These are phyloP conservation scores for Plantago coronopus DNA, from an alignment of 305 asterid species.

Conservation along the genomic window DNA sequence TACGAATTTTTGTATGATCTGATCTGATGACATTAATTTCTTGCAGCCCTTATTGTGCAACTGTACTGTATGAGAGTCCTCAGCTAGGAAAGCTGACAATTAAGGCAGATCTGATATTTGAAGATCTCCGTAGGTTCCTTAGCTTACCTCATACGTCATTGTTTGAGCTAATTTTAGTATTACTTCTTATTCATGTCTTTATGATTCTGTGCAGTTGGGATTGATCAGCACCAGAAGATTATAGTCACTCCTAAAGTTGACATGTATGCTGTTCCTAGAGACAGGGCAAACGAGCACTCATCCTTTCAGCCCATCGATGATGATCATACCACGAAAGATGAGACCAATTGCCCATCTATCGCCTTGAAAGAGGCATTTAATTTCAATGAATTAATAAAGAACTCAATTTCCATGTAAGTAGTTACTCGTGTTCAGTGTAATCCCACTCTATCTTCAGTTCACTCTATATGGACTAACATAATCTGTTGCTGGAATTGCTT, in stretches of 20 bases:
- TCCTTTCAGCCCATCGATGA: slow-evolving; percentile 45
- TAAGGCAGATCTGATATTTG: slow-evolving; percentile 76
- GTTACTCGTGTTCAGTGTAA: slow-evolving; percentile 1
- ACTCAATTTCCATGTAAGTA: slow-evolving; percentile 53
- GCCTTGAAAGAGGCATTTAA: slow-evolving; percentile 30
- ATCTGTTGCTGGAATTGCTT: not conserved
- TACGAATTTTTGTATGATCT: not conserved
- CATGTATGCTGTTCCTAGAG: slow-evolving; percentile 29
- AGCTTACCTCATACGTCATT: slow-evolving; percentile 10
- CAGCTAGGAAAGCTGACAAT: slow-evolving; percentile 74
- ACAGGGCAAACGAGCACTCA: slow-evolving; percentile 37
- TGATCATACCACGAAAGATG: slow-evolving; percentile 34
- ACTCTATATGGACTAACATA: not conserved
- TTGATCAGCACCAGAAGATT: slow-evolving; percentile 77
- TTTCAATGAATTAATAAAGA: slow-evolving; percentile 36
- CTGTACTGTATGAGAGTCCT: slow-evolving; percentile 52
- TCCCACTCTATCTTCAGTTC: not conserved
- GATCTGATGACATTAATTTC: slow-evolving; percentile 26
- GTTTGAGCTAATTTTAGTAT: slow-evolving; percentile 15
- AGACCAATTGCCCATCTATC: slow-evolving; percentile 30
- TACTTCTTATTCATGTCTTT: slow-evolving; percentile 20
- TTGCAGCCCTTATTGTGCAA: slow-evolving; percentile 78
- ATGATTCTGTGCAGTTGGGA: slow-evolving; percentile 69
- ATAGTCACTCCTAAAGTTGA: slow-evolving; percentile 49
- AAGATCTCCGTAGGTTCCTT: slow-evolving; percentile 62